Base-by-base conservation (phyloP, 23 red algal genomes). In the Gracilaria domingensis region DNA sequence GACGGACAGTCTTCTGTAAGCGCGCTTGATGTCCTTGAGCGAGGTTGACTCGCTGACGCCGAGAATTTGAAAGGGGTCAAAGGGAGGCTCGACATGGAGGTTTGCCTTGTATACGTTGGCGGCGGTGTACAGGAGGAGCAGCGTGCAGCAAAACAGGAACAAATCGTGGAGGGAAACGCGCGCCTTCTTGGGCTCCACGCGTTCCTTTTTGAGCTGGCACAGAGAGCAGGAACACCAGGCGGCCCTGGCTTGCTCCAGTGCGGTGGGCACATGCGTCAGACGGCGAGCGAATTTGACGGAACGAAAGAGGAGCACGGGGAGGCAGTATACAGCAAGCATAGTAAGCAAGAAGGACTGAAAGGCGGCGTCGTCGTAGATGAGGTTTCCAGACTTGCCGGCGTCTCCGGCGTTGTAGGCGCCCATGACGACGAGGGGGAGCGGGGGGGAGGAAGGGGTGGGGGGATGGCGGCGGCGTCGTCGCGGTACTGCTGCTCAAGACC, bases 41-140 rank as follows among this genome's bases (percentile, higher is more conserved):
- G 88, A 50, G 38, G 95, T 85, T 20, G 79, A 50, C 11, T 90
- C 56, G 34, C 59, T 34, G 42, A 96, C 88, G 60, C 83, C 94
- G 39, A 99, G 58, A 48, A 95, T 94, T 32, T 93, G 61, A 50
- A 96, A 99, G 28, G 97, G 97, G 85, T 99, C 93, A 73, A 96
- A 99, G 14, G 75, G 93, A 8, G 97, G 79, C 32, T 83, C 93
- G 1, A 45, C 39, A 18, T 44, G 57, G n/a, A 80, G 65, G 61
- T 80, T 79, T 35, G 79, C 47, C 8, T 64, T 73, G 54, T 84
- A 83, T 5, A 91, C 90, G 28, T 75, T 80, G 49, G 79, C 21
- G 30, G 88, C 39, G 4, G 54, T 51, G 49, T 82, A 75, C 9
- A 81, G 40, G 23, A 98, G 86, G 30, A 93, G 55, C 21, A 91